Percentiles rank a stretch among this genome's conserved stretches.
These are phyloP conservation scores for Lepidium africanum DNA, from an alignment of 345 rosid species.

Conservation along the genomic window DNA sequence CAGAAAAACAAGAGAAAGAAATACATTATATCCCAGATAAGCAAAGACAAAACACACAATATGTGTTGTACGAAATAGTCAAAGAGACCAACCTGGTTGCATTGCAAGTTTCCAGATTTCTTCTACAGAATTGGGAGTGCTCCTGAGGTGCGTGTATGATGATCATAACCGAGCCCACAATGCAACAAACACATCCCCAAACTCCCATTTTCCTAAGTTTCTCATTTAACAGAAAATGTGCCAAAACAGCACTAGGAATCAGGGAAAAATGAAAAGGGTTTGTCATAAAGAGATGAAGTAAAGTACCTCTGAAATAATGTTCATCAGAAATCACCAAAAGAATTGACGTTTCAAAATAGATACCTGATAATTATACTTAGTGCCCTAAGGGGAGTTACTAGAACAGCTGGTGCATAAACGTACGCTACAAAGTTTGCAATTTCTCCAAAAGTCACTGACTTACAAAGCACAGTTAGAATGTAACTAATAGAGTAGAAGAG, in stretches of 20 bases:
- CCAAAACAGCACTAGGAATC: constrained; percentile 61
- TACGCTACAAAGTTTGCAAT: constrained; percentile 89
- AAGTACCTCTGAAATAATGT: neutral
- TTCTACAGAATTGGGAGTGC: constrained; percentile 62
- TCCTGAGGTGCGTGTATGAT: constrained; percentile 90
- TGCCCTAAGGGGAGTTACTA: constrained; percentile 92
- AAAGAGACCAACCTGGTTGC: constrained; percentile 53
- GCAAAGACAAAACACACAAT: neutral
- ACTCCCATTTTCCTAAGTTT: constrained; percentile 67
- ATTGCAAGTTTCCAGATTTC: constrained; percentile 80
- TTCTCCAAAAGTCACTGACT: constrained; percentile 79
- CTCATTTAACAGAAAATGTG: constrained; percentile 80
- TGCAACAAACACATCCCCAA: constrained; percentile 81
- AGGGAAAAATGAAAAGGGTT: neutral
- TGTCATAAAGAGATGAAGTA: neutral
- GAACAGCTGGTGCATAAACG: constrained; percentile 87
- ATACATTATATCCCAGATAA: neutral
- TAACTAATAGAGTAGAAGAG: neutral
- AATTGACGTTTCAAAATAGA: neutral
- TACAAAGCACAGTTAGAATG: neutral
- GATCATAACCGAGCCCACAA: constrained; percentile 78
- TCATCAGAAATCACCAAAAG: neutral
- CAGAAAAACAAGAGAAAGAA: neutral
- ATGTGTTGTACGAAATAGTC: neutral
- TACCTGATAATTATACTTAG: constrained; percentile 86